Evolutionary conservation across 805 yeast genomes (phyloP).

Genomic region (Metschnikowia aberdeeniae): DNA sequence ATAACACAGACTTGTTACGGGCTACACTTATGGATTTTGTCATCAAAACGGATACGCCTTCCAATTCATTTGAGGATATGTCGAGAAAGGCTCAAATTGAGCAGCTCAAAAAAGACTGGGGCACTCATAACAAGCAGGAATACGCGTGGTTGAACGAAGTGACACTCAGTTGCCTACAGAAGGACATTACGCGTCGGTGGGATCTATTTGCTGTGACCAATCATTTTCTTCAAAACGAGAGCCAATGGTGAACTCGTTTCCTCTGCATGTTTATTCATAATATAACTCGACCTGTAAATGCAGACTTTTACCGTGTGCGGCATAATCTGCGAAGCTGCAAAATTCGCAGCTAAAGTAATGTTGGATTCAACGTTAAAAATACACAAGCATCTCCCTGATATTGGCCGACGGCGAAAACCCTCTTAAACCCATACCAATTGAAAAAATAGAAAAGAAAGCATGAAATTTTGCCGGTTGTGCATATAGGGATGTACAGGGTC

Average conservation of each 20-base stretch:
- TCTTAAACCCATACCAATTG: too few relatives aligned
- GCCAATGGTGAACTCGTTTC: background rate
- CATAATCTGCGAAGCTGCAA: background rate
- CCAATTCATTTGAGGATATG: conserved; percentile 15
- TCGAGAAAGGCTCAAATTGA: conserved; percentile 10
- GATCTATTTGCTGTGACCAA: conserved; percentile 37
- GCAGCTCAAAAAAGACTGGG: conserved; percentile 16
- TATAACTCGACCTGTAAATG: background rate
- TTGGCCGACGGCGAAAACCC: too few relatives aligned
- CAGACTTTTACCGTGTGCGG: background rate
- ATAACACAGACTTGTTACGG: conserved; percentile 39
- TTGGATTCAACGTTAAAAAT: background rate
- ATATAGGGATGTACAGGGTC: too few relatives aligned
- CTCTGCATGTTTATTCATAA: background rate
- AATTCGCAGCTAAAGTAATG: background rate
- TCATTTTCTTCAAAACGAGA: background rate
- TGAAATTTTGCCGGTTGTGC: too few relatives aligned
- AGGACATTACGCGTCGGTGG: conserved; percentile 50
- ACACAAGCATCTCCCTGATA: too few relatives aligned
- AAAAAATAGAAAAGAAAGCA: too few relatives aligned
- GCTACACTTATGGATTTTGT: conserved; percentile 37
- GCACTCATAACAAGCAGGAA: conserved; percentile 17
- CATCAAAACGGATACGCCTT: conserved; percentile 13
- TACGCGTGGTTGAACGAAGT: conserved; percentile 30
- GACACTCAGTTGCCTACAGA: conserved; percentile 51